These are phyloP conservation scores for Leccinum subgranulosum DNA, from an alignment of 768 basidiomycete genomes.

Conservation along the genomic window DNA sequence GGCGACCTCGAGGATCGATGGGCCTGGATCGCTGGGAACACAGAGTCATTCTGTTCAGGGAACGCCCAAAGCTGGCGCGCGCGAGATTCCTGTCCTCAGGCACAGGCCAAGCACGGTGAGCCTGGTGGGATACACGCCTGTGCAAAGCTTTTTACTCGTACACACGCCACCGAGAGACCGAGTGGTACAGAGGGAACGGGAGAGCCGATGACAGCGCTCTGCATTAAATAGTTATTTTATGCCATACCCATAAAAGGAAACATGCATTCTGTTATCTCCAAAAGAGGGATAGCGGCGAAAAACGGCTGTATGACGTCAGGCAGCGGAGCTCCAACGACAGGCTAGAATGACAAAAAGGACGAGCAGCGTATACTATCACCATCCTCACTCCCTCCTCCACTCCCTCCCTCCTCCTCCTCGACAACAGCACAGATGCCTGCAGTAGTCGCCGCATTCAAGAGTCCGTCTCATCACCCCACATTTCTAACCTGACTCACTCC, in stretches of 20 bases:
- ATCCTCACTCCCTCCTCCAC: not conserved
- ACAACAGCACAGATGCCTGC: constrained; percentile 50
- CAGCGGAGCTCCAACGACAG: constrained; percentile 31
- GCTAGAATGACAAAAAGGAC: constrained; percentile 31
- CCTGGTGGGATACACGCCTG: constrained; percentile 70
- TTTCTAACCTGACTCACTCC: constrained; percentile 17
- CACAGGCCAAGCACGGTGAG: constrained; percentile 55
- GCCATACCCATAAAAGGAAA: not conserved
- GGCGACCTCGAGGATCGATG: constrained; percentile 27
- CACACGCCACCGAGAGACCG: constrained; percentile 61
- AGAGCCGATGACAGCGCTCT: not conserved
- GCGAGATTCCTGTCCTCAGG: constrained; percentile 45
- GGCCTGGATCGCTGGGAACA: constrained; percentile 19
- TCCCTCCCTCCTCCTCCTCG: constrained; percentile 1
- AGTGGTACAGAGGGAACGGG: constrained; percentile 32
- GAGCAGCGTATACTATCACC: constrained; percentile 11
- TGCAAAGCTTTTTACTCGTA: constrained; percentile 68
- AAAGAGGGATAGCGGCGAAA: constrained; percentile 10
- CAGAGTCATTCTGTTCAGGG: constrained; percentile 43
- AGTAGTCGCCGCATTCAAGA: constrained; percentile 88
- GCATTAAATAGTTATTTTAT: not conserved
- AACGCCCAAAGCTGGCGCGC: constrained; percentile 41
- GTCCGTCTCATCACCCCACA: constrained; percentile 38
- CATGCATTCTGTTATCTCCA: not conserved
- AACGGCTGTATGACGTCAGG: constrained; percentile 30